These are phyloP conservation scores for Incumbomyces delicatus DNA, from an alignment of 2,329 filamentous ascomycete species.

Conservation along the genomic window DNA sequence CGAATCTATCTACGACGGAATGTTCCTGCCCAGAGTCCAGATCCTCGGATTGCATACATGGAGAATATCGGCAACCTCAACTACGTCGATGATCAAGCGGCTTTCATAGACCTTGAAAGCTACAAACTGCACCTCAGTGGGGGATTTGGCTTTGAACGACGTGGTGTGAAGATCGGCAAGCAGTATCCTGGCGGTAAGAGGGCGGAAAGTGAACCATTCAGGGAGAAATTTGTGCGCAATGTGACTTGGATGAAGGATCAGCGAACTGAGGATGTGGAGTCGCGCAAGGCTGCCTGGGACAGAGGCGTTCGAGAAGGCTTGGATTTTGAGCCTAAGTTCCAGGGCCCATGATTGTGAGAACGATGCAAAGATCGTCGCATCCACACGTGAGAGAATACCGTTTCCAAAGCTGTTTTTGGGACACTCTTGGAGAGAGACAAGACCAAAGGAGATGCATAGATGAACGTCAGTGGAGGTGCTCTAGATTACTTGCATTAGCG, in stretches of 20 bases:
- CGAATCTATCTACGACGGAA: constrained; percentile 64
- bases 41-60: constrained; percentile 53
- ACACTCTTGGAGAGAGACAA: too few relatives aligned
- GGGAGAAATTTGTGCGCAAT: constrained; percentile 45
- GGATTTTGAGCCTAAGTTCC: constrained; percentile 17
- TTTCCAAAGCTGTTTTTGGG: too few relatives aligned
- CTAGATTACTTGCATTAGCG: constrained; percentile 4
- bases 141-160: constrained; percentile 50
- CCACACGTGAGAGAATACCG: too few relatives aligned
- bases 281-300: constrained; percentile 18
- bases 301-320: constrained; percentile 15
- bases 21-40: constrained; percentile 51
- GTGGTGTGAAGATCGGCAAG: constrained; percentile 13
- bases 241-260: constrained; percentile 42
- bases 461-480: not conserved
- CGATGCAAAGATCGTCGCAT: too few relatives aligned
- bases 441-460: not conserved
- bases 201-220: constrained; percentile 39
- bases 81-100: constrained; percentile 57
- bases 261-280: constrained; percentile 40
- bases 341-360: not conserved
- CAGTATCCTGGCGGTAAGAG: constrained; percentile 25
- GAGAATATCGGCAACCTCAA: constrained; percentile 46
- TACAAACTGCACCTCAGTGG: constrained; percentile 67
- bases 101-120: constrained; percentile 66